Evolutionary conservation across 192 early-diverging fungal genomes (phyloP).

Genomic region (Backusella macrospora): DNA sequence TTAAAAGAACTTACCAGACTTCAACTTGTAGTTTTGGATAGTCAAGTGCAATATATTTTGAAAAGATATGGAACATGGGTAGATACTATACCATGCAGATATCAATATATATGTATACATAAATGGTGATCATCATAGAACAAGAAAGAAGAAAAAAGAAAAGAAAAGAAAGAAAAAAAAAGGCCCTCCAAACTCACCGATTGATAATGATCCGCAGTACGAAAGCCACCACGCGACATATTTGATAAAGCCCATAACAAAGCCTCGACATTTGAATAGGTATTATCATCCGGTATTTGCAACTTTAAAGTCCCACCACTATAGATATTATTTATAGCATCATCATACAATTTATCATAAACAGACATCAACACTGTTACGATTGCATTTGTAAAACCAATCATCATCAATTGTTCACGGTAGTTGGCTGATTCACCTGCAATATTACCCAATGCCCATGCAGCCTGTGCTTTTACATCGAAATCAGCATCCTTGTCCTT

Average conservation of each 20-base stretch:
- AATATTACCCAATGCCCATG: conserved; percentile 46
- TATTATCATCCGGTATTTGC: background rate
- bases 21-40: background rate
- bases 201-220: conserved; percentile 26
- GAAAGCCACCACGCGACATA: conserved; percentile 45
- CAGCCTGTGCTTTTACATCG: conserved; percentile 33
- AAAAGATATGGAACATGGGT: background rate
- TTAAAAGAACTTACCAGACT: conserved; percentile 8
- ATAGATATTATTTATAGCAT: background rate
- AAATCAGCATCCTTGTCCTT: background rate
- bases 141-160: conserved; percentile 2
- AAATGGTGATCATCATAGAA: no score
- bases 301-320: background rate
- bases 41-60: background rate
- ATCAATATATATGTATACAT: background rate
- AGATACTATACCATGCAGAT: background rate
- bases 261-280: conserved; percentile 28
- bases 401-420: conserved; percentile 31
- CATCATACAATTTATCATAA: conserved; percentile 16
- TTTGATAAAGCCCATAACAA: conserved; percentile 41
- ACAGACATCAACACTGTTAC: conserved; percentile 11
- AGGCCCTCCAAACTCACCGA: conserved; percentile 7
- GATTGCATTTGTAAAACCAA: conserved; percentile 20
- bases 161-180: conserved; percentile 10
- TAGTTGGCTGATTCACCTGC: conserved; percentile 37